Percentiles rank a stretch among this genome's conserved stretches.
phyloP scores from a whole-genome alignment of 2,329 filamentous ascomycete species.

The Helotiales sp. region DNA sequence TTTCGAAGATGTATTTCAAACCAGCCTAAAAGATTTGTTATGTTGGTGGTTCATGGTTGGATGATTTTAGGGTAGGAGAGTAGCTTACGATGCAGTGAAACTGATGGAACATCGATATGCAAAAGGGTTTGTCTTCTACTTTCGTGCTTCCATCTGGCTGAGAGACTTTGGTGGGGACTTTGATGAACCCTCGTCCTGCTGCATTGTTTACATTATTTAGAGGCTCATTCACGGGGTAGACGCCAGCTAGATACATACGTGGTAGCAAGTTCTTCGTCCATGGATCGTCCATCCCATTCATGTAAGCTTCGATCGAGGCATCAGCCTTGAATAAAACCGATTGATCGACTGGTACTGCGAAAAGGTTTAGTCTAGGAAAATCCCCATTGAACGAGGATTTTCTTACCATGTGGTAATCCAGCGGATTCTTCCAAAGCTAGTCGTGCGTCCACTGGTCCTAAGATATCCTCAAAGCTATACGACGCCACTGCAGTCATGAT shows the following conservation, averaged over 20 bases:
- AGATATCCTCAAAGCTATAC: neutral
- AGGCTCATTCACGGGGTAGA: neutral
- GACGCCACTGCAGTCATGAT: neutral
- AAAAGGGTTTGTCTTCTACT: neutral
- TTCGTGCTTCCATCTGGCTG: neutral
- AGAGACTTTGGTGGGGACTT: neutral
- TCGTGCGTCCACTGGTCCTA: neutral
- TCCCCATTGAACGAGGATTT: too few species aligned
- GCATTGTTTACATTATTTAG: neutral
- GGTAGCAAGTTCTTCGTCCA: neutral
- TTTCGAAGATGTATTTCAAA: neutral
- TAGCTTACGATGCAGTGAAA: neutral
- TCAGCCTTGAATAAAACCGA: neutral
- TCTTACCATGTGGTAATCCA: neutral
- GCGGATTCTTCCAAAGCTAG: neutral
- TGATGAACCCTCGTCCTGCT: neutral
- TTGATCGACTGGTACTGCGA: neutral
- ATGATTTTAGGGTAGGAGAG: neutral
- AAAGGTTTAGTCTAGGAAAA: neutral
- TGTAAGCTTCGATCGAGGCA: neutral
- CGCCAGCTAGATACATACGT: neutral
- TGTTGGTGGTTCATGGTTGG: neutral
- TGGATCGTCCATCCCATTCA: neutral
- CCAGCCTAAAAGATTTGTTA: neutral
- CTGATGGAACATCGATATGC: neutral